Base-by-base conservation (phyloP, 1,284 basidiomycete species). In the Meira miltonrushii region DNA sequence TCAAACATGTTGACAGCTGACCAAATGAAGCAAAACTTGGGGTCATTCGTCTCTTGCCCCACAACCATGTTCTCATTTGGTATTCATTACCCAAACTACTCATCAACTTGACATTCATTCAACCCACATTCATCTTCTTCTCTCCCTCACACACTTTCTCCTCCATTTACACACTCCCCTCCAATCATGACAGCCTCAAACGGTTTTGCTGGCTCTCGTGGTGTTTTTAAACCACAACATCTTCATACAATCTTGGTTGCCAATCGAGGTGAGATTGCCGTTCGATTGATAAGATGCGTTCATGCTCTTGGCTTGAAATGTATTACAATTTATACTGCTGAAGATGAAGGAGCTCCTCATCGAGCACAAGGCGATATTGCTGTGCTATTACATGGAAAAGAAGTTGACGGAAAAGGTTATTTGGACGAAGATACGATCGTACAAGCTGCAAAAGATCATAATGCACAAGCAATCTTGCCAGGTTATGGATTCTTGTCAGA, bases 401-500 rank as follows among this genome's bases (percentile, higher is more conserved):
- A 81, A 83, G 66, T 79, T 83, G 10, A 78, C 81, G 49, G 71
- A 79, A 58, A 62, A 17, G 61, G 57, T 17, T 66, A 66, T 46
- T 58, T 66, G 19, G 62, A 64, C 54, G 46, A 58, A 19, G 37
- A 57, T 5, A 58, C 55, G 8, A 56, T 68, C 23, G 48, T 66
- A 55, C 52, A 66, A n/a, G 38, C 60, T 37, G 46, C 44, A 44
- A 39, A 39, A n/a, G 28, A 51, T 25, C 50, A 57, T 17, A 54
- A 54, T 19, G 58, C 51, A 21, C 56, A 64, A 50, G 52, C 48
- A 61, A 80, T 87, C 1, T 85, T 85, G 50, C 86, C 86, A 0
- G 86, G 86, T 10, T 87, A 87, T 59, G 83, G 87, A 7, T 87
- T 87, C 70, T 80, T 88, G 23, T 84, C 85, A 0, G 87, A 88